Evolutionary conservation across 1,139 yeast genomes (phyloP).

Genomic region (Hyphopichia khmerensis): DNA sequence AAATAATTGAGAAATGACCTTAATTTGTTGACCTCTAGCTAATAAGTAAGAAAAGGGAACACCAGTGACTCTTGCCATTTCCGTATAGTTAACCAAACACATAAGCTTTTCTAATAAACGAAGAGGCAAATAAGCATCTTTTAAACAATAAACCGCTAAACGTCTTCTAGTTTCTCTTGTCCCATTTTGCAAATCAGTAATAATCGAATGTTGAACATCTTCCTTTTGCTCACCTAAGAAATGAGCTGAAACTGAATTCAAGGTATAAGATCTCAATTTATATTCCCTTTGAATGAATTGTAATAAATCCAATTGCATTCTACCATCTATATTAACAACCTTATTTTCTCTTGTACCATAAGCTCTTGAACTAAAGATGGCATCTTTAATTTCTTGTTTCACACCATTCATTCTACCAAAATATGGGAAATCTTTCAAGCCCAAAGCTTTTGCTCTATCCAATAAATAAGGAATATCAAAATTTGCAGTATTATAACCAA

Average conservation of each 20-base stretch:
- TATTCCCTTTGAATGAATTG: slow-evolving; percentile 95
- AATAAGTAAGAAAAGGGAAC: slow-evolving; percentile 91
- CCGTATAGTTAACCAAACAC: slow-evolving; percentile 96
- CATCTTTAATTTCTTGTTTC: slow-evolving; percentile 75
- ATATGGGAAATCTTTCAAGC: slow-evolving; percentile 69
- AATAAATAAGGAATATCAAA: slow-evolving; percentile 93
- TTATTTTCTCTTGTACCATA: slow-evolving; percentile 95
- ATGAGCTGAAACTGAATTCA: slow-evolving; percentile 94
- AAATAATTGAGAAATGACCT: slow-evolving; percentile 91
- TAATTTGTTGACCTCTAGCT: slow-evolving; percentile 94
- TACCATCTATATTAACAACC: slow-evolving; percentile 88
- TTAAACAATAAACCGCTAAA: slow-evolving; percentile 93
- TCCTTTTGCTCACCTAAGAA: slow-evolving; percentile 95
- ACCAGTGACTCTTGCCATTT: slow-evolving; percentile 99
- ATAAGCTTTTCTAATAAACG: slow-evolving; percentile 86
- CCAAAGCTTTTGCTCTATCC: slow-evolving; percentile 80
- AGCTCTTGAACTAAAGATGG: slow-evolving; percentile 90
- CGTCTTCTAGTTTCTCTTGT: slow-evolving; percentile 89
- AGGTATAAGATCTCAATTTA: slow-evolving; percentile 88
- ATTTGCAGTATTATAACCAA: slow-evolving; percentile 93
- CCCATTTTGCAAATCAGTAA: slow-evolving; percentile 92
- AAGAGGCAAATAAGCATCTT: slow-evolving; percentile 91
- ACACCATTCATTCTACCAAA: slow-evolving; percentile 74
- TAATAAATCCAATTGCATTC: slow-evolving; percentile 90
- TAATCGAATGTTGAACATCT: slow-evolving; percentile 96